phyloP scores from a whole-genome alignment of 208 protist species.

The Sergeia podlipaevii region DNA sequence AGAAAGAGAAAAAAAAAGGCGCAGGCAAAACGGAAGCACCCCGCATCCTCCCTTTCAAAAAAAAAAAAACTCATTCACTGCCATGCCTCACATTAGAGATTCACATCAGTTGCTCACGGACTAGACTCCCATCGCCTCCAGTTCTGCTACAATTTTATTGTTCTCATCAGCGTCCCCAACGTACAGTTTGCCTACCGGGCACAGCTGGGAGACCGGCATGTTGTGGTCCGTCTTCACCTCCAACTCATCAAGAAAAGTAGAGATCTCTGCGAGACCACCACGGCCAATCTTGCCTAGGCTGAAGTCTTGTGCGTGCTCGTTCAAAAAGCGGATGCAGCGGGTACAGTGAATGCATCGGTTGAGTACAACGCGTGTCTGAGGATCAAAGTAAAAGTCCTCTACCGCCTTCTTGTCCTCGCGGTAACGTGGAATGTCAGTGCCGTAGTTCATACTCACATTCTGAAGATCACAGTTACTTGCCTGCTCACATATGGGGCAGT shows the following conservation, averaged over 20 bases:
- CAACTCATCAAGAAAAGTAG: conserved; percentile 90
- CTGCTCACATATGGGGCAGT: conserved; percentile 97
- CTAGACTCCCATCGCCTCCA: conserved; percentile 41
- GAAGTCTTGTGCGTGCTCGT: conserved; percentile 94
- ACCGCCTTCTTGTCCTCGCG: conserved; percentile 90
- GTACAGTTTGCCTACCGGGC: conserved; percentile 79
- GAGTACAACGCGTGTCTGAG: conserved; percentile 94
- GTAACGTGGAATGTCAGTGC: conserved; percentile 84
- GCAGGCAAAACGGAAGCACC: too few species aligned
- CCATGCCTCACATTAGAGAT: too few species aligned
- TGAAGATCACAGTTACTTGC: conserved; percentile 97
- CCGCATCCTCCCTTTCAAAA: too few species aligned
- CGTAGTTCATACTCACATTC: conserved; percentile 93
- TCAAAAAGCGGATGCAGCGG: conserved; percentile 93
- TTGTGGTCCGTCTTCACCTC: conserved; percentile 90
- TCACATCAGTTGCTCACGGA: too few species aligned
- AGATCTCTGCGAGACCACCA: conserved; percentile 92
- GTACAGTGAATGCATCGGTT: conserved; percentile 98
- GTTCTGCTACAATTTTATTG: conserved; percentile 54
- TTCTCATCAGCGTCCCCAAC: conserved; percentile 84
- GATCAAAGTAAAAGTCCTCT: conserved; percentile 96
- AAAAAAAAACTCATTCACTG: conserved; percentile 5
- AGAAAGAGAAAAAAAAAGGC: too few species aligned
- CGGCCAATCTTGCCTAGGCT: conserved; percentile 94
- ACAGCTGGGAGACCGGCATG: conserved; percentile 86